A percentile compares a stretch with the other conserved stretches of the same genome.
Evolutionary conservation across 2,329 filamentous ascomycete species (phyloP).

Genomic region (Talaromyces sp.): DNA sequence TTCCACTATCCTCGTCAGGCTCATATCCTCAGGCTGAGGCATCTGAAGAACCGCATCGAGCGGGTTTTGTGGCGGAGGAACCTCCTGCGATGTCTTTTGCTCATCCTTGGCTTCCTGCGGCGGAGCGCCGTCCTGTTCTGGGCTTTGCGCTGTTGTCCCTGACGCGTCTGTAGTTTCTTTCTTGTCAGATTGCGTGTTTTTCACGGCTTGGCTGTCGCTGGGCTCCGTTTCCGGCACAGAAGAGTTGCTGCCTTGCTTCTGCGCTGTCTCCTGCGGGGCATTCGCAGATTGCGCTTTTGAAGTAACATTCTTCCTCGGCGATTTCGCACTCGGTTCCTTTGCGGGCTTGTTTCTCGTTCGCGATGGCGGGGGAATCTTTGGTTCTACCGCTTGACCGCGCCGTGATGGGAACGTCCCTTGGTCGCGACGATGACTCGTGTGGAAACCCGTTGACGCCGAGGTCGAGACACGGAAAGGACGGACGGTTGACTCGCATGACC

Average conservation of each 20-base stretch:
- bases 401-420: constrained; percentile 40
- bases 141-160: constrained; percentile 1
- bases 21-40: constrained; percentile 33
- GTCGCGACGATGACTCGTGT: constrained; percentile 28
- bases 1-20: constrained; percentile 20
- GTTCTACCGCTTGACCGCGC: constrained; percentile 43
- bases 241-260: constrained; percentile 2
- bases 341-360: constrained; percentile 23
- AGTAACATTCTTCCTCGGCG: constrained; percentile 12
- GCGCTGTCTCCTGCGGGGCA: constrained; percentile 11
- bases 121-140: background rate
- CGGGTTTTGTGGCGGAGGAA: constrained; percentile 15
- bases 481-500: constrained; percentile 43
- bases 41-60: constrained; percentile 40
- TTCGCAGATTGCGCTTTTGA: constrained; percentile 2
- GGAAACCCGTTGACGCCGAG: constrained; percentile 25
- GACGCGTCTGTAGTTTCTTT: background rate
- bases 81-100: constrained; percentile 4
- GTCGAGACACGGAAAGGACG: constrained; percentile 37
- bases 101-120: background rate
- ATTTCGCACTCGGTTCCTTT: constrained; percentile 13
- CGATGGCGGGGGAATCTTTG: constrained; percentile 33
- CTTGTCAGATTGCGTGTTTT: background rate
- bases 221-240: background rate
- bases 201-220: background rate